Evolutionary conservation across 1,284 basidiomycete genomes (phyloP).

Genomic region (Vanrija humicola): DNA sequence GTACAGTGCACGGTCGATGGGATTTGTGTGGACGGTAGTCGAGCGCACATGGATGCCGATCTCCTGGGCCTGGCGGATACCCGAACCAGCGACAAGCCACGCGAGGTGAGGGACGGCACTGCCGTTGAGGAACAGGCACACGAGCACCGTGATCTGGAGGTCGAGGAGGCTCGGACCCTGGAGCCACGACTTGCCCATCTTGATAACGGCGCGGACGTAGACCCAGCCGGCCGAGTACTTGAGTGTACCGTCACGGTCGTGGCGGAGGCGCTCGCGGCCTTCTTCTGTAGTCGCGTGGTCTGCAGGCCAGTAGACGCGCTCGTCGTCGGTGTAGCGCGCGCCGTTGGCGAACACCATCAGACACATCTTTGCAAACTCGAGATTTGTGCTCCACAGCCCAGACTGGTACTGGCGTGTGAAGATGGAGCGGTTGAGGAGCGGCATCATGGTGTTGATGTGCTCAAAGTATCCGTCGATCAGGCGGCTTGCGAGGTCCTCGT

Average conservation of each 20-base stretch:
- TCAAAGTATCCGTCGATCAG: slow-evolving; percentile 70
- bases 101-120: slow-evolving; percentile 65
- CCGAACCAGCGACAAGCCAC: slow-evolving; percentile 68
- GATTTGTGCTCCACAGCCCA: slow-evolving; percentile 58
- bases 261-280: slow-evolving; percentile 32
- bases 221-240: slow-evolving; percentile 66
- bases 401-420: slow-evolving; percentile 64
- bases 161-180: slow-evolving; percentile 66
- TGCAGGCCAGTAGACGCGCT: slow-evolving; percentile 55
- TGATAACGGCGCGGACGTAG: slow-evolving; percentile 64
- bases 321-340: slow-evolving; percentile 63
- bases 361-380: slow-evolving; percentile 64
- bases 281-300: slow-evolving; percentile 42
- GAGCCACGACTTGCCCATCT: slow-evolving; percentile 54
- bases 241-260: slow-evolving; percentile 39
- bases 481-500: slow-evolving; percentile 56
- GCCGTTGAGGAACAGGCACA: slow-evolving; percentile 53
- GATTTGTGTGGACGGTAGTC: slow-evolving; percentile 33
- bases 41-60: slow-evolving; percentile 46
- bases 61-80: slow-evolving; percentile 59
- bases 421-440: slow-evolving; percentile 71
- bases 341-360: slow-evolving; percentile 72
- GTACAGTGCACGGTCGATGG: slow-evolving; percentile 62
- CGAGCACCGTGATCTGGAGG: slow-evolving; percentile 59
- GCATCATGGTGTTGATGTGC: slow-evolving; percentile 59